Evolutionary conservation across 257 asterid species (phyloP), one percentile per base, ranked within the genome.

Genomic region (Solanum habrochaites): DNA sequence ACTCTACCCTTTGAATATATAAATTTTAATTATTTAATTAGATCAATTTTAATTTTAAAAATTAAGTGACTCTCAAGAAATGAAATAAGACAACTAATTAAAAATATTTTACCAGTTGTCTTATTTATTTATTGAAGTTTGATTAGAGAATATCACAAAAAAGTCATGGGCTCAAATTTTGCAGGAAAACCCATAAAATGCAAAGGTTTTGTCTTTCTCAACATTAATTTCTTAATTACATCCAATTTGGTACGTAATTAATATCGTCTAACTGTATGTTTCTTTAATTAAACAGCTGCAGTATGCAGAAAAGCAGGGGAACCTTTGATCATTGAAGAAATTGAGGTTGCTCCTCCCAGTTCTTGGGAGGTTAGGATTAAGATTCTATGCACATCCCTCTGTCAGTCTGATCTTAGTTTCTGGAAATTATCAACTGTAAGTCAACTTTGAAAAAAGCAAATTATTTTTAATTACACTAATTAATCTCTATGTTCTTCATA

Each of bases 281-380:
- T 67, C 73, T 27, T 67, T 27, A 67, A 67, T 27, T 67, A 27
- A 27, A 67, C 92, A 93, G 93, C 92, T 84, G 95, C 94, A 18
- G 89, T 93, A 43, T 93, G 91, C 18, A 86, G 95, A 73, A 86
- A 56, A 88, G 92, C 93, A 45, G 91, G 92, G 29, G 91, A 92
- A 71, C 88, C 93, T 9, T 86, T 93, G 35, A 83, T 88, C 12
- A 86, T 93, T 12, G 94, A 92, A 83, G 94, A 93, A 81, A 89
- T 92, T 49, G 90, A 89, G 74, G 93, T 93, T 15, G 89, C 87
- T 13, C 89, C 94, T 58, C 94, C 95, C 1, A 82, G 89, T 83
- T 89, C 94, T 56, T 86, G 90, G 90, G 95, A 92, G 37, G 93
- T 93, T 56, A 47, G 94, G 49, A 91, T 92, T 88, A 92, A 92